Percentiles rank a stretch among this genome's conserved stretches.
phyloP scores from a whole-genome alignment of 1,139 yeast species.

The Schwanniomyces etchellsii region DNA sequence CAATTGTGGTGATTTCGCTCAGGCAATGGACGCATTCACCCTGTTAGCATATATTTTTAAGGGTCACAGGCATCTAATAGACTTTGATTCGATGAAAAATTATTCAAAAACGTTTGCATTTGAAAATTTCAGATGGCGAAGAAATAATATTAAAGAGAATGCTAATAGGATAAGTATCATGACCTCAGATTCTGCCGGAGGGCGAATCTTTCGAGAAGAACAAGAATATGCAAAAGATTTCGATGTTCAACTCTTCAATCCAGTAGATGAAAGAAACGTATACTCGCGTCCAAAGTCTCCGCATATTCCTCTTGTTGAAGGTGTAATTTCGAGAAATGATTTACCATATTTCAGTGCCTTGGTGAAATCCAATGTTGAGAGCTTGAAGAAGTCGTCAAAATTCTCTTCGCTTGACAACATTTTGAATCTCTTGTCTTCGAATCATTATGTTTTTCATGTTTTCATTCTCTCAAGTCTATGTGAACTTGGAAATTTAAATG shows the following conservation, averaged over 20 bases:
- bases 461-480: conserved; percentile 26
- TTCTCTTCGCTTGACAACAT: conserved; percentile 7
- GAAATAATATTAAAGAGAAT: conserved; percentile 17
- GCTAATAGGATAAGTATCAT: conserved; percentile 6
- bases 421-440: conserved; percentile 13
- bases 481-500: conserved; percentile 16
- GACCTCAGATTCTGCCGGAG: conserved; percentile 9
- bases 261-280: conserved; percentile 23
- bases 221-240: conserved; percentile 10
- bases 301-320: conserved; percentile 22
- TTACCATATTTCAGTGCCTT: conserved; percentile 24
- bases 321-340: conserved; percentile 21
- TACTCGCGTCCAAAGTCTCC: conserved; percentile 17
- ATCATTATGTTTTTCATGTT: conserved; percentile 20
- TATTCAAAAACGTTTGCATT: conserved; percentile 10
- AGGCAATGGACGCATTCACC: conserved; percentile 22
- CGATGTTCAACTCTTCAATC: conserved; percentile 16
- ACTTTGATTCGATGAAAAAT: neutral
- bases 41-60: conserved; percentile 15
- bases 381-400: conserved; percentile 7
- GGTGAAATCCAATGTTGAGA: conserved; percentile 13
- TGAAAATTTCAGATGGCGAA: conserved; percentile 21
- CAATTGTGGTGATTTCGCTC: conserved; percentile 13
- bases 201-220: conserved; percentile 16
- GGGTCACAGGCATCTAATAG: conserved; percentile 8